Evolutionary conservation across 768 basidiomycete species (phyloP).

Genomic region (Phlebiopsis gigantea): DNA sequence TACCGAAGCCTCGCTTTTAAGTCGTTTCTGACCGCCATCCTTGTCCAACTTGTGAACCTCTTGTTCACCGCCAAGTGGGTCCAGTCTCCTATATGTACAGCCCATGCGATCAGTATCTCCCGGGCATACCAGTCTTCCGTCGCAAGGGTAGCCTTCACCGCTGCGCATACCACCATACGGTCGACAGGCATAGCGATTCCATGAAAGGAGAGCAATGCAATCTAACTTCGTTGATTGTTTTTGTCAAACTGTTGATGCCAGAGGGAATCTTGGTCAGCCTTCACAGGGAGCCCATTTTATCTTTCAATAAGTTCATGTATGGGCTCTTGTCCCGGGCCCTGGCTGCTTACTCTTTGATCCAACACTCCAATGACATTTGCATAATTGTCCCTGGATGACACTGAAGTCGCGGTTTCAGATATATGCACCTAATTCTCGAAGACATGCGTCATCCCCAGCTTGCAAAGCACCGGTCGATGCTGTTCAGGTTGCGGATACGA

Average conservation of each 20-base stretch:
- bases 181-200: too few relatives aligned
- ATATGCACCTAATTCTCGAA: too few relatives aligned
- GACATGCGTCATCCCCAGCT: too few relatives aligned
- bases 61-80: too few relatives aligned
- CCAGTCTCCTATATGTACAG: too few relatives aligned
- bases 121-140: not conserved
- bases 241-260: conserved; percentile 13
- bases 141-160: not conserved
- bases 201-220: conserved; percentile 13
- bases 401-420: too few relatives aligned
- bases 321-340: conserved; percentile 7
- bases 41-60: too few relatives aligned
- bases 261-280: not conserved
- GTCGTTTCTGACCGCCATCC: too few relatives aligned
- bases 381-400: too few relatives aligned
- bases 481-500: not conserved
- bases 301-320: not conserved
- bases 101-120: too few relatives aligned
- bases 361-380: too few relatives aligned
- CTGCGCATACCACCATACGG: not conserved
- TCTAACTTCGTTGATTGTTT: conserved; percentile 3
- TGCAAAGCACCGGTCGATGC: not conserved
- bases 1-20: not conserved
- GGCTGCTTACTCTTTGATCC: too few relatives aligned
- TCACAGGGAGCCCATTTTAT: conserved; percentile 5